Conservation (phyloP, 2,329 filamentous ascomycete species). For the Fusarium marasasianum region DNA sequence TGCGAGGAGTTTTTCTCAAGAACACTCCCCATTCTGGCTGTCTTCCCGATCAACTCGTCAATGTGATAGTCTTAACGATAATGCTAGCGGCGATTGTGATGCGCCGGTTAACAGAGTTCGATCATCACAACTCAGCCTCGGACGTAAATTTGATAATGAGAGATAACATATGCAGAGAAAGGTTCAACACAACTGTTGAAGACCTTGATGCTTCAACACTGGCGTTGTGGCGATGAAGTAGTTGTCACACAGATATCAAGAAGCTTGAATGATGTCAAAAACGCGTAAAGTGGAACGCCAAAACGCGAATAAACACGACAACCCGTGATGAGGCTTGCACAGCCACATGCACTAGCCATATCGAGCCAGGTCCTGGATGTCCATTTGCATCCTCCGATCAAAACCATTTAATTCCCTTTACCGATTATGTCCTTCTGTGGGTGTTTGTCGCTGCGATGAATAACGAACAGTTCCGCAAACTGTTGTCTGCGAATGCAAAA, state of each 20-base stretch:
- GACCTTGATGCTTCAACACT: not conserved
- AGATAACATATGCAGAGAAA: not conserved
- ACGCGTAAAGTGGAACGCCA: constrained; percentile 51
- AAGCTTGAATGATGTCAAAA: constrained; percentile 21
- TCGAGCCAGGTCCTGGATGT: constrained; percentile 20
- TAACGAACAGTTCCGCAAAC: constrained; percentile 90
- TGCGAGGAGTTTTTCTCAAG: constrained; percentile 71
- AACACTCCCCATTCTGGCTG: constrained; percentile 63
- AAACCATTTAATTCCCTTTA: not conserved
- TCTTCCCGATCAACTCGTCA: not conserved
- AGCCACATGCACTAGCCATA: constrained; percentile 37
- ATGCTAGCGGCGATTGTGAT: constrained; percentile 2
- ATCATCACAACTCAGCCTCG: constrained; percentile 5
- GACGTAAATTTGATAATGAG: not conserved
- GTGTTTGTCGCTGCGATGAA: constrained; percentile 72
- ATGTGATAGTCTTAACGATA: constrained; percentile 2
- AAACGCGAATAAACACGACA: constrained; percentile 50
- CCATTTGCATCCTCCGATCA: not conserved
- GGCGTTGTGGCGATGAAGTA: not conserved
- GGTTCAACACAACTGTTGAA: not conserved
- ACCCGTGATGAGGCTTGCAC: constrained; percentile 47
- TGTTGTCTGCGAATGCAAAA: constrained; percentile 66
- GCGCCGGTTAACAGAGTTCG: not conserved
- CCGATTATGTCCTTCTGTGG: not conserved
- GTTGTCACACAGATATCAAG: not conserved